Evolutionary conservation across 345 rosid genomes (phyloP).

Genomic region (Eucalyptus erythrocorys): DNA sequence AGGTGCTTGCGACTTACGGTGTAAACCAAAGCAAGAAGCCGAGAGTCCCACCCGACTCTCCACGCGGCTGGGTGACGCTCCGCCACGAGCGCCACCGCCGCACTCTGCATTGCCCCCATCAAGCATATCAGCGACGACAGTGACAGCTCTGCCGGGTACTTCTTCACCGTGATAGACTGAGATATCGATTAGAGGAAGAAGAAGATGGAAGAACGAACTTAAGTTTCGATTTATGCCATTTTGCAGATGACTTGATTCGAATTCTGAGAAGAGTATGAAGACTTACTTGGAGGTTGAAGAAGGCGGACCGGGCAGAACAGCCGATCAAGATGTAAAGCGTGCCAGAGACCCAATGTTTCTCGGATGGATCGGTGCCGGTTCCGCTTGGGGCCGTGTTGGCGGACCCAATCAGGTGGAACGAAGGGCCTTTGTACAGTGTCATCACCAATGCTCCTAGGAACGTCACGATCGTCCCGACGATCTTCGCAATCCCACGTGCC

Average conservation of each 20-base stretch:
- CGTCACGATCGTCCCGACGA: constrained; percentile 49
- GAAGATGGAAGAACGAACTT: not conserved
- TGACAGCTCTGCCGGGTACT: constrained; percentile 49
- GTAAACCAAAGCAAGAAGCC: constrained; percentile 61
- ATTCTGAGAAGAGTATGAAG: not conserved
- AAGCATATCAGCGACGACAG: constrained; percentile 54
- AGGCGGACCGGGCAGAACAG: constrained; percentile 66
- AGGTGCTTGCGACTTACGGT: constrained; percentile 8
- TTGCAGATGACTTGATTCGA: not conserved
- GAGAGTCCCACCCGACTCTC: constrained; percentile 66
- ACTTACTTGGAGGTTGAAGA: constrained; percentile 43
- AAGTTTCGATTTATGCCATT: not conserved
- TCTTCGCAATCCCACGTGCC: constrained; percentile 46
- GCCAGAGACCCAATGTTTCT: constrained; percentile 49
- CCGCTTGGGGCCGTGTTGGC: not conserved
- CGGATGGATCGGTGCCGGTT: not conserved
- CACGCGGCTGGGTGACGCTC: constrained; percentile 42
- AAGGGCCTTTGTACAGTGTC: constrained; percentile 66
- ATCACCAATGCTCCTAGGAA: constrained; percentile 59
- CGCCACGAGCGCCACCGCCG: constrained; percentile 23
- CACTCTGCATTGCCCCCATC: constrained; percentile 48
- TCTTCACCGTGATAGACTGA: constrained; percentile 52
- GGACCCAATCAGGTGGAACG: constrained; percentile 29
- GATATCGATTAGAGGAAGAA: not conserved
- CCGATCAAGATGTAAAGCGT: constrained; percentile 53